phyloP scores from a whole-genome alignment of 345 rosid genomes.

The Rhodamnia rubescens region DNA sequence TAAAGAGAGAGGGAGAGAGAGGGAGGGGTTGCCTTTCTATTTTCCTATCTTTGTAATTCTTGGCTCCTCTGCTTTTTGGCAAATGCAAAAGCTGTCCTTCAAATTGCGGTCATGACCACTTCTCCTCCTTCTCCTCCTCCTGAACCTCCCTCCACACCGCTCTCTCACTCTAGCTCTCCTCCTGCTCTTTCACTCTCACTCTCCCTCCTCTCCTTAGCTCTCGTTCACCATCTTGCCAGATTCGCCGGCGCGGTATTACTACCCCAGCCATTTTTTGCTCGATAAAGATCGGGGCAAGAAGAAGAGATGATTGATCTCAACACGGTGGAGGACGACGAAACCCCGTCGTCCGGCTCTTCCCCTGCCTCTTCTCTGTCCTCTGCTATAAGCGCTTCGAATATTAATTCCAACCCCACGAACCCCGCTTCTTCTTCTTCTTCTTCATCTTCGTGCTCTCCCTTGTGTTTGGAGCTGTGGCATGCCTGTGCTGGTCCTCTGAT shows the following conservation, averaged over 20 bases:
- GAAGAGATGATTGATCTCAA: conserved; percentile 72
- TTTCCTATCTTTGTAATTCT: neutral
- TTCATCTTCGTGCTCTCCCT: conserved; percentile 21
- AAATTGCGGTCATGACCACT: neutral
- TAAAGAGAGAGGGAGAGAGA: neutral
- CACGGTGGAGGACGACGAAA: conserved; percentile 80
- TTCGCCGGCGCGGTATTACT: neutral
- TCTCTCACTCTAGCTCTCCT: neutral
- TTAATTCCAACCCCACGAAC: conserved; percentile 34
- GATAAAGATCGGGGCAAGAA: neutral
- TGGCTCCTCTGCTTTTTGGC: neutral
- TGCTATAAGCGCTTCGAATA: conserved; percentile 34
- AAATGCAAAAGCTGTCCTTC: neutral
- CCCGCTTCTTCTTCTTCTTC: conserved; percentile 9
- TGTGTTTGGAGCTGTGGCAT: conserved; percentile 95
- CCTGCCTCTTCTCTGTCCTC: conserved; percentile 42
- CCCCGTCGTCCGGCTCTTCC: conserved; percentile 51
- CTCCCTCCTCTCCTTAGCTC: neutral
- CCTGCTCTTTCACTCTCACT: neutral
- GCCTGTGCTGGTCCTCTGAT: conserved; percentile 99
- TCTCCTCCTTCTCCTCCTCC: neutral
- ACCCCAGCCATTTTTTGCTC: neutral
- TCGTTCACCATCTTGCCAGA: neutral
- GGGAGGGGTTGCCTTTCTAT: neutral
- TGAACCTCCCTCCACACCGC: neutral